Conservation (phyloP, 139 green algal species). For the Picochlorum sp. region DNA sequence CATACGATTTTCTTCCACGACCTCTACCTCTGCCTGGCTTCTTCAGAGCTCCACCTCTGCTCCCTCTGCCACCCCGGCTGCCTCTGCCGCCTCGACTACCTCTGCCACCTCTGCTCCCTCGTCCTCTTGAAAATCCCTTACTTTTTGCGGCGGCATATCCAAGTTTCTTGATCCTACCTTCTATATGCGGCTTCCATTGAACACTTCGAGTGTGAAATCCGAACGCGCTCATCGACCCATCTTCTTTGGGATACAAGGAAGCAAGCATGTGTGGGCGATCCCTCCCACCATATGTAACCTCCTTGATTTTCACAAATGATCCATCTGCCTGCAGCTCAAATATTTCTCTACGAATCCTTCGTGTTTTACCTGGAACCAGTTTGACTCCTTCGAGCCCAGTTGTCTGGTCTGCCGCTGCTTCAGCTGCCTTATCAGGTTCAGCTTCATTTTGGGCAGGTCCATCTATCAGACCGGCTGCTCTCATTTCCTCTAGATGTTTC, state of each 20-base stretch:
- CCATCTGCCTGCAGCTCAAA: not conserved
- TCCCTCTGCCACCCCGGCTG: not conserved
- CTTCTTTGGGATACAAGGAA: slow-evolving; percentile 32
- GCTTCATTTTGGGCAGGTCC: not conserved
- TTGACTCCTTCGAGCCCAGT: not conserved
- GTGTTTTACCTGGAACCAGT: not conserved
- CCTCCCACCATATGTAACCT: slow-evolving; percentile 24
- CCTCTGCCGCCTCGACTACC: slow-evolving; percentile 2
- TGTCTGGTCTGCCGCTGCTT: not conserved
- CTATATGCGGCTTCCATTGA: not conserved
- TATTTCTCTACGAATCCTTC: slow-evolving; percentile 26
- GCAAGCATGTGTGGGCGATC: slow-evolving; percentile 22
- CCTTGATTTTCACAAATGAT: slow-evolving; percentile 16
- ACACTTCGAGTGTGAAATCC: slow-evolving; percentile 26
- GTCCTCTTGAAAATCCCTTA: slow-evolving; percentile 3
- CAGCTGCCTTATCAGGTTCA: not conserved
- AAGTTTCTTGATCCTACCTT: slow-evolving; percentile 9
- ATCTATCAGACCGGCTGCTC: slow-evolving; percentile 11
- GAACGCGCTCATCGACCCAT: not conserved
- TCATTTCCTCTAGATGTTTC: slow-evolving; percentile 25
- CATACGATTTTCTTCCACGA: slow-evolving; percentile 1
- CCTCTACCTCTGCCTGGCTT: slow-evolving; percentile 14
- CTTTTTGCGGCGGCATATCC: slow-evolving; percentile 24
- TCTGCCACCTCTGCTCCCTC: slow-evolving; percentile 10
- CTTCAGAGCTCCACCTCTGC: not conserved